These are phyloP conservation scores for Vigna angularis DNA, from an alignment of 306 rosid species.

Conservation along the genomic window DNA sequence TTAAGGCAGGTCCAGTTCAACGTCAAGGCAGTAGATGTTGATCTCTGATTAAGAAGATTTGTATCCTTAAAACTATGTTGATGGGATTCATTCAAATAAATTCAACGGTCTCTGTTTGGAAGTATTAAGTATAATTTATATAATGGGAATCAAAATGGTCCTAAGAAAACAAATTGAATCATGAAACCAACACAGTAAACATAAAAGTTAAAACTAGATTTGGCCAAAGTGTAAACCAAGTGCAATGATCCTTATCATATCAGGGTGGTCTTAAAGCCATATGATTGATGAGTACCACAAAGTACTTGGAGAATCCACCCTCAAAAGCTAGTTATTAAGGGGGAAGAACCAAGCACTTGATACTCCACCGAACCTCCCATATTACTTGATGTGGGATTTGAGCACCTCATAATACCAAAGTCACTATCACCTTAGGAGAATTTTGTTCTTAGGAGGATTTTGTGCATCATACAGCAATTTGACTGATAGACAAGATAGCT, in stretches of 20 bases:
- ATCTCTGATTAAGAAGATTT: too few relatives aligned
- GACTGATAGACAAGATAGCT: slow-evolving; percentile 18
- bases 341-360: too few relatives aligned
- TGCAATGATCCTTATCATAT: background rate
- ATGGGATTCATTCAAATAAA: too few relatives aligned
- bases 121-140: background rate
- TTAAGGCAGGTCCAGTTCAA: slow-evolving; percentile 18
- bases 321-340: too few relatives aligned
- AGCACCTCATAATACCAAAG: too few relatives aligned
- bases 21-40: background rate
- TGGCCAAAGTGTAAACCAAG: slow-evolving; percentile 1
- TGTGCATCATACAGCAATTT: background rate
- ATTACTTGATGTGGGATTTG: too few relatives aligned
- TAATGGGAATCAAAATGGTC: slow-evolving; percentile 33
- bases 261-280: background rate
- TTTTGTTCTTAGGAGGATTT: background rate
- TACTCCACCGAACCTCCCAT: too few relatives aligned
- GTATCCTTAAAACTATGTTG: too few relatives aligned
- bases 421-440: background rate
- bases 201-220: slow-evolving; percentile 15
- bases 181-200: slow-evolving; percentile 9
- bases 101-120: too few relatives aligned
- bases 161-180: background rate
- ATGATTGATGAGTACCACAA: background rate
- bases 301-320: too few relatives aligned